Base-by-base conservation (phyloP, 345 rosid species). In the Camelina neglecta region DNA sequence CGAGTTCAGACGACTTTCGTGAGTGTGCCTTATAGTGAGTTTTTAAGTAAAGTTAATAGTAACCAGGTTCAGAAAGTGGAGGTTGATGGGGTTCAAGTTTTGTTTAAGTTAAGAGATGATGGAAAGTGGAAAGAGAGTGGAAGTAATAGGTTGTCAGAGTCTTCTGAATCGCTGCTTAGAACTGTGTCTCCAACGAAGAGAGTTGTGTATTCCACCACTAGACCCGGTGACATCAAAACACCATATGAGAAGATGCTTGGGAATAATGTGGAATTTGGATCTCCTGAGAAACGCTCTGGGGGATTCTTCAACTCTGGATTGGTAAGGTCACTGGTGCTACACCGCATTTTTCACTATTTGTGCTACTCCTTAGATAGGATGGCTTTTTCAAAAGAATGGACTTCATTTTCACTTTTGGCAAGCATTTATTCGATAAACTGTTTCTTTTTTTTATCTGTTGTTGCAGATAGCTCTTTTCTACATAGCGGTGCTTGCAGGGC, bases 241-340 rank as follows among this genome's bases (percentile, higher is more conserved):
- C 98, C 96, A 0, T 95, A 95, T 16, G 99, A 90, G 82, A 92
- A 90, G 74, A 95, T 95, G 99, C 87, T 95, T 2, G 96, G 84
- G 75, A 92, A 95, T 82, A 79, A 84, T 69, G 99, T 95, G 44
- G 91, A 89, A 70, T 95, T 95, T 4, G 94, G 99, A 2, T 90
- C 96, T 8, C 98, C 97, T 1, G 97, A 95, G 83, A 89, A 87
- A 80, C 81, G 92, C 23, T 85, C 94, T 29, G 94, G 94, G 41
- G 93, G 97, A 5, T 86, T 88, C 56, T 84, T 95, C 47, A 93
- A 88, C 81, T 86, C 96, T 2, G 97, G 90, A 39, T 76, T 89
- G 88, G 97, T 91, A 80, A 85, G 86, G 24, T 26, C 20, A 3
- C 48, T 5, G 48, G 48, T 44, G 48, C 47, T 42, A 42, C n/a